Evolutionary conservation across 2,329 filamentous ascomycete genomes (phyloP).

Genomic region (Calonectria naviculata): DNA sequence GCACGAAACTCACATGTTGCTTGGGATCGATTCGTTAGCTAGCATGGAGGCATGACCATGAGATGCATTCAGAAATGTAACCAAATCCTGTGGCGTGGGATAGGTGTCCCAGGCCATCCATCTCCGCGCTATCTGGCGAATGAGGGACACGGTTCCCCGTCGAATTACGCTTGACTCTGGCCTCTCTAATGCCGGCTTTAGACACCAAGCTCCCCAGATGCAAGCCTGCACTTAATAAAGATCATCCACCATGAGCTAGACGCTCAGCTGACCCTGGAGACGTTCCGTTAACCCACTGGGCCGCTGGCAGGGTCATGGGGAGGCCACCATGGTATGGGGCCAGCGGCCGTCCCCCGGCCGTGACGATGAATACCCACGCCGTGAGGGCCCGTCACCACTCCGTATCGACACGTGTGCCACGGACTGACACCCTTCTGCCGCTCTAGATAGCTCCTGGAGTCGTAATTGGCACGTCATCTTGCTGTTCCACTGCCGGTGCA

Average conservation of each 20-base stretch:
- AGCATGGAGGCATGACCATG: slow-evolving; percentile 33
- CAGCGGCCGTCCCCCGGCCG: slow-evolving; percentile 24
- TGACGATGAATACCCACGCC: slow-evolving; percentile 24
- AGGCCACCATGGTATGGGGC: slow-evolving; percentile 16
- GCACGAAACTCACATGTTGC: slow-evolving; percentile 17
- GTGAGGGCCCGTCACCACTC: slow-evolving; percentile 10
- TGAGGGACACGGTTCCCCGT: slow-evolving; percentile 15
- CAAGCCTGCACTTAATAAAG: slow-evolving; percentile 37
- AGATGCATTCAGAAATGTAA: slow-evolving; percentile 28
- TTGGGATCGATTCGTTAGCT: slow-evolving; percentile 23
- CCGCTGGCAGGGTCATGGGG: slow-evolving; percentile 28
- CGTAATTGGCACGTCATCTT: slow-evolving; percentile 35
- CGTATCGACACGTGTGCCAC: slow-evolving; percentile 33
- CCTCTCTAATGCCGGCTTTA: slow-evolving; percentile 23
- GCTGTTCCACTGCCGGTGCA: slow-evolving; percentile 12
- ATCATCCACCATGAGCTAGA: slow-evolving; percentile 19
- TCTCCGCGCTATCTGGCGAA: slow-evolving; percentile 26
- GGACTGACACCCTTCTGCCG: slow-evolving; percentile 23
- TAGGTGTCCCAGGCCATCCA: slow-evolving; percentile 17
- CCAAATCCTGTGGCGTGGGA: slow-evolving; percentile 19
- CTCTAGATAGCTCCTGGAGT: slow-evolving; percentile 24
- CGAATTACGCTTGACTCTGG: slow-evolving; percentile 21
- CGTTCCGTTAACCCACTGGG: slow-evolving; percentile 23
- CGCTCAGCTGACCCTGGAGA: slow-evolving; percentile 26
- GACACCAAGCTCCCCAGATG: slow-evolving; percentile 32